Evolutionary conservation across 768 basidiomycete genomes (phyloP), one percentile per base, ranked within the genome.

Genomic region (Termitomyces sp.): DNA sequence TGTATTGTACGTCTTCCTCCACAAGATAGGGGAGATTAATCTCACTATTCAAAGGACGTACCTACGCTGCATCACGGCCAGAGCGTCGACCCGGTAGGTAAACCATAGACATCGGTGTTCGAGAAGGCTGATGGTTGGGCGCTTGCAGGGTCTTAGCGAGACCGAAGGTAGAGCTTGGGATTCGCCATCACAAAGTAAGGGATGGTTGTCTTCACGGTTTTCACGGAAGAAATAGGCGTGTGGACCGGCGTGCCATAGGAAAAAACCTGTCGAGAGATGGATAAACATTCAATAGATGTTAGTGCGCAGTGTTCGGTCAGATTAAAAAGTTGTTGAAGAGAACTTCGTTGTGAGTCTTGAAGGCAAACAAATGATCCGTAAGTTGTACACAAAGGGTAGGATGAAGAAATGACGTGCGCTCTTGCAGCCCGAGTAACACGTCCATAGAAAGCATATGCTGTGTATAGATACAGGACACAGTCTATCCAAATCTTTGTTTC

Each of bases 91-190:
- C 28, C 44, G 11, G 55, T 61, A 44, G 4, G 59, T 33, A 2
- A 13, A 9, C 33, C 39, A 16, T 35, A 42, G 7, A 28, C 28
- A 2, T 42, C 35, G 16, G 32, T 4, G 22, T 18, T 9, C 11
- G 35, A 24, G 8, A 13, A 15, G 4, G 9, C 33, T 49, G 9
- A 50, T 36, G 28, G 35, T 13, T 4, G 28, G 2, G 35, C 20
- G 7, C 11, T 39, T 39, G 16, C 13, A 58, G 51, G 73, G 73
- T 44, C 73, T 73, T 68, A 69, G 79, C 9, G 73, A 73, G n/a
- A 66, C 67, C 5, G 76, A 81, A 55, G 73, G 81, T 59, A 70
- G 70, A 55, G 77, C 80, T 12, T 81, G 79, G 78, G 70, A 69
- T 24, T 60, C 69, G 4, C 70, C 69, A n/a, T 68, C 72, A 40